Conservation (phyloP, 768 basidiomycete genomes). For the Filobasidium floriforme region DNA sequence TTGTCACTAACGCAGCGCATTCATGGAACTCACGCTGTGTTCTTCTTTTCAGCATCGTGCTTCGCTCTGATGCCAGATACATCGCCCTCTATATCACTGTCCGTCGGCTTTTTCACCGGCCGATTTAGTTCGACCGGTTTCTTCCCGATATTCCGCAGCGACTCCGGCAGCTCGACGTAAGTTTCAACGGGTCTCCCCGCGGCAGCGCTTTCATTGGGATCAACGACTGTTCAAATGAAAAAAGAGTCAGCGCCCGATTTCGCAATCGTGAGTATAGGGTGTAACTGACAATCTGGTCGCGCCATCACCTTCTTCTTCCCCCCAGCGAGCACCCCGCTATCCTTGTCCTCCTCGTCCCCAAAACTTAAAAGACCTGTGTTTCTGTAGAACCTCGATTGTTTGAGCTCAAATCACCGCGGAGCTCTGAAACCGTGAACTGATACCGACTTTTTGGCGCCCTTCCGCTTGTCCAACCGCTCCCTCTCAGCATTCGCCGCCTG, state of each 20-base stretch:
- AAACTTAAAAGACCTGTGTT: conserved; percentile 87
- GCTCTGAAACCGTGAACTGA: background rate
- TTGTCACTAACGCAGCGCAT: no score
- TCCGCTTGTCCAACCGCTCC: conserved; percentile 47
- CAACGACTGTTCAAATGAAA: conserved; percentile 8
- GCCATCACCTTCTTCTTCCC: conserved; percentile 75
- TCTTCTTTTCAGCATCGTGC: conserved; percentile 17
- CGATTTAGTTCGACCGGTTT: background rate
- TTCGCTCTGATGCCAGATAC: conserved; percentile 16
- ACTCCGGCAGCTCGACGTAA: background rate
- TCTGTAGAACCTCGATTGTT: conserved; percentile 47
- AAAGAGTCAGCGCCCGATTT: background rate
- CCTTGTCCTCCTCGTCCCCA: conserved; percentile 61
- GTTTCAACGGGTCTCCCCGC: background rate
- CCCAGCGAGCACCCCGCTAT: conserved; percentile 50
- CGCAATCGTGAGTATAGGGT: no score
- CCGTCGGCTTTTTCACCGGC: background rate
- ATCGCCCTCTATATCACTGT: conserved; percentile 6
- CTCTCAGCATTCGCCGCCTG: conserved; percentile 34
- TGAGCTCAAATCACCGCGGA: background rate
- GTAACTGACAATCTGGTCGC: conserved; percentile 70
- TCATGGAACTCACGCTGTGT: conserved; percentile 15
- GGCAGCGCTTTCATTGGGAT: conserved; percentile 6
- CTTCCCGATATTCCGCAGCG: background rate
- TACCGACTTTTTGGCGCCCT: conserved; percentile 77